phyloP scores from a whole-genome alignment of 2,329 filamentous ascomycete genomes.

The Paraphoma chrysanthemicola region DNA sequence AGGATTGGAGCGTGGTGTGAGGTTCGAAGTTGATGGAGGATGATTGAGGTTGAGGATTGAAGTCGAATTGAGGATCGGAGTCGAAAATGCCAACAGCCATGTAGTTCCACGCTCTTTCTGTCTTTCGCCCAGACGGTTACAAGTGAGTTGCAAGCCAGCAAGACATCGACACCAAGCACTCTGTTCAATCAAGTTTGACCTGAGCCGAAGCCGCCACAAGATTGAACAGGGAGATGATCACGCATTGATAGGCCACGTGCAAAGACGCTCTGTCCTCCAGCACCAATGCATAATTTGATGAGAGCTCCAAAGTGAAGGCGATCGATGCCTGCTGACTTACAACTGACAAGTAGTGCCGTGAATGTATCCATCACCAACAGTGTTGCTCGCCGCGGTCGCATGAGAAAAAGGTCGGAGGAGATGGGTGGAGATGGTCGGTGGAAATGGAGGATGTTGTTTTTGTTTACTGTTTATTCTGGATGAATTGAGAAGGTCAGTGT shows the following conservation, averaged over 20 bases:
- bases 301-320: constrained; percentile 2
- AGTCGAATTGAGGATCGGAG: neutral
- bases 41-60: neutral
- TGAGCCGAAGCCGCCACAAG: constrained; percentile 6
- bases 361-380: constrained; percentile 2
- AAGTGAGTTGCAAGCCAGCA: neutral
- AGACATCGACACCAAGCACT: neutral
- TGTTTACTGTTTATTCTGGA: neutral
- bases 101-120: constrained; percentile 4
- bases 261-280: constrained; percentile 3
- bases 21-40: neutral
- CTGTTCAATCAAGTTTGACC: constrained; percentile 3
- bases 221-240: neutral
- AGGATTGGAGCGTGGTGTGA: neutral
- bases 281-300: neutral
- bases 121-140: constrained; percentile 2
- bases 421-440: neutral
- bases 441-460: neutral
- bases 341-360: neutral
- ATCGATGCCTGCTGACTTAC: neutral
- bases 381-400: constrained; percentile 5
- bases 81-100: constrained; percentile 2
- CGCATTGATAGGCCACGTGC: neutral
- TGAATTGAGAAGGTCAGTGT: neutral
- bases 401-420: neutral